A percentile compares a stretch with the other conserved stretches of the same genome.
Conservation (phyloP, 306 rosid species). For the Prinsepia uniflora region DNA sequence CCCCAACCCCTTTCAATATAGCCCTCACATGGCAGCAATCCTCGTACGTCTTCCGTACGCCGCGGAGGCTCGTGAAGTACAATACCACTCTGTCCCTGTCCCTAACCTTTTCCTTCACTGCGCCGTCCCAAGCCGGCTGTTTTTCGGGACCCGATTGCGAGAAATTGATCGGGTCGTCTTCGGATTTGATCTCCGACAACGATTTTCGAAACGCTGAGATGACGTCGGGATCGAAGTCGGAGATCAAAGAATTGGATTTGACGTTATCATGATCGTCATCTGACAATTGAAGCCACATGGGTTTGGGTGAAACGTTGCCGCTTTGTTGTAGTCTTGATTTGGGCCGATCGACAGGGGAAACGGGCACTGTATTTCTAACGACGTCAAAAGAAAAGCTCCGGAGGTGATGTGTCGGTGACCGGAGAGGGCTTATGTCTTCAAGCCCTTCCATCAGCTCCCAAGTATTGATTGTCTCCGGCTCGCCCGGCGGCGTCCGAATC, state of each 20-base stretch:
- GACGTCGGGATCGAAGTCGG: conserved; percentile 49
- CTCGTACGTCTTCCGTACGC: conserved; percentile 83
- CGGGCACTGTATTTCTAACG: conserved; percentile 12
- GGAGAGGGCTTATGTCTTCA: conserved; percentile 63
- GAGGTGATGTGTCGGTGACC: conserved; percentile 52
- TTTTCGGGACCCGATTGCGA: conserved; percentile 12
- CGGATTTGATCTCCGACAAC: conserved; percentile 33
- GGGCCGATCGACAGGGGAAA: conserved; percentile 32
- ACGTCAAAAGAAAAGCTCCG: conserved; percentile 70
- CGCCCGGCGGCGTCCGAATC: conserved; percentile 64
- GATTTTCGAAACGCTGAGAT: conserved; percentile 52
- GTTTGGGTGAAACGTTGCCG: conserved; percentile 28
- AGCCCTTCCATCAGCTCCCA: conserved; percentile 99
- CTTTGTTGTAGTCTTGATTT: conserved; percentile 28
- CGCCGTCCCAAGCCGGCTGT: neutral
- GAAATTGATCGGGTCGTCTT: conserved; percentile 22
- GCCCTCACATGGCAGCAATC: conserved; percentile 74
- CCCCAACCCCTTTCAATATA: conserved; percentile 56
- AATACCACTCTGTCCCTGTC: conserved; percentile 47
- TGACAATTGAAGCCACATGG: conserved; percentile 49
- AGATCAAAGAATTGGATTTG: conserved; percentile 24
- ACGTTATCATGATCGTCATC: conserved; percentile 25
- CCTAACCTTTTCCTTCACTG: neutral
- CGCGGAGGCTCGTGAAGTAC: conserved; percentile 77
- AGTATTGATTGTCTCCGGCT: conserved; percentile 76